Evolutionary conservation across 2,329 filamentous ascomycete species (phyloP), one percentile per base, ranked within the genome.

Genomic region (Sporothrix brunneoviolacea): DNA sequence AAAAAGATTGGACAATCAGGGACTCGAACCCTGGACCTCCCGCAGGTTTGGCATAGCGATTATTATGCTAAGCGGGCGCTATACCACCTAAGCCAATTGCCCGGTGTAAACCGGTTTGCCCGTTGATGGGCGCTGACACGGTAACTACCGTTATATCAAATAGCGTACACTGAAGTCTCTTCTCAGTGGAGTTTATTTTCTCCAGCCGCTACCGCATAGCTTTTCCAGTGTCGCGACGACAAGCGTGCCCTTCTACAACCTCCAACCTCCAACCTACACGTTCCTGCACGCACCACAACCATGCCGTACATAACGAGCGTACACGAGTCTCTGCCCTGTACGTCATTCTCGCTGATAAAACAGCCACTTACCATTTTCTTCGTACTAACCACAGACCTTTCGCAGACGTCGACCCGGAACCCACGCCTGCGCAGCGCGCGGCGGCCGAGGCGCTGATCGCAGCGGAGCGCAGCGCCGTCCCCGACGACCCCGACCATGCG

Each of bases 391-490:
- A n/a, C n/a, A n/a, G n/a, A n/a, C n/a, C n/a, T n/a, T n/a, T n/a
- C n/a, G n/a, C n/a, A 94, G 89, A 95, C 70, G 85, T 97, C 66
- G 91, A 98, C 70, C 62, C 74, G 16, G 79, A 85, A 48, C 85
- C 86, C 36, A 83, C 84, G 6, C 64, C 76, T 18, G 59, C 71
- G 45, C 79, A 82, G 61, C 81, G 87, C 61, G 70, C 75, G 51
- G 77, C 81, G 55, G 88, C 89, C 51, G 74, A 82, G 65, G 71
- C 79, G 55, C 80, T 91, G 57, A 84, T 96, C 59, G 65, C 75
- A 54, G 70, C 78, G 62, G 88, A 94, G 63, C 73, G 85, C 47
- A 75, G 61, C 59, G 68, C 51, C 37, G 57, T 60, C 36, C 59
- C 59, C 40, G 62, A 66, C 57, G 64, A 68, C 59, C 55, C 74